Evolutionary conservation across 208 protist species (phyloP).

Genomic region (Zelonia costaricensis): DNA sequence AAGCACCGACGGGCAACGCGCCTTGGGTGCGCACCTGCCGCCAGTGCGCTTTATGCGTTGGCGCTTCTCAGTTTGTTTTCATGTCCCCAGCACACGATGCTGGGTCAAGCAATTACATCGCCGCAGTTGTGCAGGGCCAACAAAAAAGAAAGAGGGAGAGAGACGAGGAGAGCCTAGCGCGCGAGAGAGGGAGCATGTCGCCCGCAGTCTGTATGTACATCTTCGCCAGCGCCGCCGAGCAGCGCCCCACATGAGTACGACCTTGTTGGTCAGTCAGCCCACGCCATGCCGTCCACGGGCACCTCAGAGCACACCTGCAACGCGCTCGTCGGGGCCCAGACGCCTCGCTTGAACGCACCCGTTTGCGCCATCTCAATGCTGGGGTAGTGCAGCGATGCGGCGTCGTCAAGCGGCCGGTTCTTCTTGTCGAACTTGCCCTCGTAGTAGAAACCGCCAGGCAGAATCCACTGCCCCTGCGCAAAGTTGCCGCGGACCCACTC

Average conservation of each 20-base stretch:
- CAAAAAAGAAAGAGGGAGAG: constrained; percentile 9
- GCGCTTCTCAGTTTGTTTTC: too few species aligned
- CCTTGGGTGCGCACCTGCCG: too few species aligned
- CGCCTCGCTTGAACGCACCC: constrained; percentile 71
- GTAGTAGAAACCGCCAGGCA: constrained; percentile 85
- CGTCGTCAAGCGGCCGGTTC: constrained; percentile 76
- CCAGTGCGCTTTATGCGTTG: too few species aligned
- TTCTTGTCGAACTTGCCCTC: constrained; percentile 90
- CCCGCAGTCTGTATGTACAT: constrained; percentile 1
- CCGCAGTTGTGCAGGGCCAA: background rate
- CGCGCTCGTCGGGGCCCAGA: constrained; percentile 72
- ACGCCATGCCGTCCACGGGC: constrained; percentile 31
- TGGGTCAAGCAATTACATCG: too few species aligned
- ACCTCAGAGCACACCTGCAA: constrained; percentile 66
- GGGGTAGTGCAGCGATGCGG: constrained; percentile 78
- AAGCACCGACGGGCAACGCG: too few species aligned
- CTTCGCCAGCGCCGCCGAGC: background rate
- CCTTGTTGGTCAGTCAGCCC: constrained; percentile 16
- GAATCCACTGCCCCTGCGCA: constrained; percentile 88
- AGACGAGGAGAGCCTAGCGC: background rate
- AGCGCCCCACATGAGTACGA: background rate
- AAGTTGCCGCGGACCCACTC: constrained; percentile 80
- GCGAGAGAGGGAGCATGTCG: background rate
- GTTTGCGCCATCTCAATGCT: constrained; percentile 66
- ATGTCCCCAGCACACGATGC: too few species aligned